Evolutionary conservation across 768 basidiomycete species (phyloP).

Genomic region (Astraeus odoratus): DNA sequence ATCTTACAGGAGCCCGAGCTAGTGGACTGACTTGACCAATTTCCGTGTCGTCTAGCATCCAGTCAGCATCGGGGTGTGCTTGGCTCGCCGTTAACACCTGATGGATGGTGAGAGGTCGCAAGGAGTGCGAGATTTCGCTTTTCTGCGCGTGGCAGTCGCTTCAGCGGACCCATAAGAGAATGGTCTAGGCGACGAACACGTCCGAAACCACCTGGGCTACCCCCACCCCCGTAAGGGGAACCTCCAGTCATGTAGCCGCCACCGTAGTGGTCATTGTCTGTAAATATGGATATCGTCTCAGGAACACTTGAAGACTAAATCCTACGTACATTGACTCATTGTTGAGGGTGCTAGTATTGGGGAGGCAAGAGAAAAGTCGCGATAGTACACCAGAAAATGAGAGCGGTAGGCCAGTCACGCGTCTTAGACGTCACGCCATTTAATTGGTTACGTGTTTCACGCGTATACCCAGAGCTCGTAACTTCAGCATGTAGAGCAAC

Average conservation of each 20-base stretch:
- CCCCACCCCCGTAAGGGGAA: constrained; percentile 51
- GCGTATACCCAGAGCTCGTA: constrained; percentile 1
- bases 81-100: constrained; percentile 76
- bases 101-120: constrained; percentile 71
- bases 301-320: neutral
- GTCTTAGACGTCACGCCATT: constrained; percentile 9
- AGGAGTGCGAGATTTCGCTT: constrained; percentile 35
- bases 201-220: constrained; percentile 52
- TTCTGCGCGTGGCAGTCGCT: constrained; percentile 20
- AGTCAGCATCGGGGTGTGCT: constrained; percentile 83
- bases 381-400: constrained; percentile 13
- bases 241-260: constrained; percentile 56
- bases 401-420: constrained; percentile 23
- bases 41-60: constrained; percentile 74
- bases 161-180: neutral
- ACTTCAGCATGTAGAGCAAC: neutral
- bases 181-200: constrained; percentile 27
- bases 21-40: constrained; percentile 60
- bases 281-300: neutral
- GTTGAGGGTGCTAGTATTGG: constrained; percentile 2
- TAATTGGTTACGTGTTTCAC: too few species aligned
- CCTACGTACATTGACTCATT: constrained; percentile 40
- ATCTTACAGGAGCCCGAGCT: neutral
- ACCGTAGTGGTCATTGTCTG: constrained; percentile 36
- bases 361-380: neutral